Conservation (phyloP, 208 protist genomes). For the Acanthamoeba divionensis region DNA sequence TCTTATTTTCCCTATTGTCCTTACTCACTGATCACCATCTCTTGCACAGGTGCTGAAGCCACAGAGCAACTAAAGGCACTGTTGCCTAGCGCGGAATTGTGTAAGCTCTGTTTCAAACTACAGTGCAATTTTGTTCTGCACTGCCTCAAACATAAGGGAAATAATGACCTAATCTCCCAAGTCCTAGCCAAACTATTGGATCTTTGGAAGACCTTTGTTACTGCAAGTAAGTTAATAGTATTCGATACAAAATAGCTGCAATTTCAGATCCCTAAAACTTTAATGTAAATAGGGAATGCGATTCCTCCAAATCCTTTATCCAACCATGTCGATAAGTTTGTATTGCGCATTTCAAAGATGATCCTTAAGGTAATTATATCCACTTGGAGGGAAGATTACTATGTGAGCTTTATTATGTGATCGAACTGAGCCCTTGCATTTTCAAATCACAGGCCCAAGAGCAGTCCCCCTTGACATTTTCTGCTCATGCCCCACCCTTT, state of each 20-base stretch:
- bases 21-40: neutral
- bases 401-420: neutral
- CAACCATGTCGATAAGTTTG: neutral
- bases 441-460: neutral
- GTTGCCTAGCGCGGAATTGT: neutral
- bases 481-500: neutral
- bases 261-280: neutral
- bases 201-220: neutral
- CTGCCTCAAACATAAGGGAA: neutral
- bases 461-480: neutral
- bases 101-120: conserved; percentile 14
- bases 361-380: neutral
- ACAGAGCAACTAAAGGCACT: neutral
- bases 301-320: neutral
- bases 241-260: neutral
- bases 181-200: conserved; percentile 15
- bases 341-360: neutral
- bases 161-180: neutral
- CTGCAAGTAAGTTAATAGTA: neutral
- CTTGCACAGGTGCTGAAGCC: neutral
- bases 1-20: neutral
- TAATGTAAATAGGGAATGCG: neutral
- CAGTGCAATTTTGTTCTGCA: neutral
- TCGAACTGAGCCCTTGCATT: neutral
- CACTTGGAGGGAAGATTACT: neutral